These are phyloP conservation scores for Naganishia vishniacii DNA, from an alignment of 768 basidiomycete genomes.

Conservation along the genomic window DNA sequence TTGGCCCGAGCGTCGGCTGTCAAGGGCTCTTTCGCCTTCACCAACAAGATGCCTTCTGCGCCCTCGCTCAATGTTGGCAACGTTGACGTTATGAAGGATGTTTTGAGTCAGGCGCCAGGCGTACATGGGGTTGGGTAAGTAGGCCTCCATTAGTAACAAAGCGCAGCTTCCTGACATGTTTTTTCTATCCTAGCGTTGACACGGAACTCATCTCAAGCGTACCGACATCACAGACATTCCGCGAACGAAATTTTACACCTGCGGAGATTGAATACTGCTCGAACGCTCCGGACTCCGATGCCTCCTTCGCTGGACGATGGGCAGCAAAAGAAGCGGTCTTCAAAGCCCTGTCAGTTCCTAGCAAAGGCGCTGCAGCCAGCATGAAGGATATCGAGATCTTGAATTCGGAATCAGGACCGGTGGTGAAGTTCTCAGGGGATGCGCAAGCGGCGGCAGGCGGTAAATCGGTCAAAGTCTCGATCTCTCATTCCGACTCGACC, in stretches of 20 bases:
- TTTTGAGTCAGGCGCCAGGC: constrained; percentile 53
- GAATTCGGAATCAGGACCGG: constrained; percentile 65
- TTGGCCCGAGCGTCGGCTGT: constrained; percentile 74
- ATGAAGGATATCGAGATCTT: constrained; percentile 97
- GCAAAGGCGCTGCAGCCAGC: constrained; percentile 86
- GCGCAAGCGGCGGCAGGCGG: constrained; percentile 66
- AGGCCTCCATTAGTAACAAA: constrained; percentile 56
- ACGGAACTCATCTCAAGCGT: constrained; percentile 85
- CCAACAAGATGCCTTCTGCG: constrained; percentile 56
- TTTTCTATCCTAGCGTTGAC: constrained; percentile 38
- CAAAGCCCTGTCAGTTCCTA: constrained; percentile 84
- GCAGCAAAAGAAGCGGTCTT: constrained; percentile 90
- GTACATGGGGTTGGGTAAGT: constrained; percentile 66
- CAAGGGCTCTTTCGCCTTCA: constrained; percentile 83
- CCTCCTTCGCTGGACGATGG: constrained; percentile 96
- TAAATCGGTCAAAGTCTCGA: constrained; percentile 74
- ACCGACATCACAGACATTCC: constrained; percentile 82
- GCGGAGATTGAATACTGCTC: constrained; percentile 79
- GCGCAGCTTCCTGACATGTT: not conserved
- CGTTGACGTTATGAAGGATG: constrained; percentile 59
- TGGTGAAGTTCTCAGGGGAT: constrained; percentile 52
- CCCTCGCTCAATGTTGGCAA: constrained; percentile 61
- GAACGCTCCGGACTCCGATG: constrained; percentile 72
- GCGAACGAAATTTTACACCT: constrained; percentile 86
- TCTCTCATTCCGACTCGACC: constrained; percentile 86